Evolutionary conservation across 2,329 filamentous ascomycete genomes (phyloP), one percentile per base, ranked within the genome.

Genomic region (Neonectria faginata): DNA sequence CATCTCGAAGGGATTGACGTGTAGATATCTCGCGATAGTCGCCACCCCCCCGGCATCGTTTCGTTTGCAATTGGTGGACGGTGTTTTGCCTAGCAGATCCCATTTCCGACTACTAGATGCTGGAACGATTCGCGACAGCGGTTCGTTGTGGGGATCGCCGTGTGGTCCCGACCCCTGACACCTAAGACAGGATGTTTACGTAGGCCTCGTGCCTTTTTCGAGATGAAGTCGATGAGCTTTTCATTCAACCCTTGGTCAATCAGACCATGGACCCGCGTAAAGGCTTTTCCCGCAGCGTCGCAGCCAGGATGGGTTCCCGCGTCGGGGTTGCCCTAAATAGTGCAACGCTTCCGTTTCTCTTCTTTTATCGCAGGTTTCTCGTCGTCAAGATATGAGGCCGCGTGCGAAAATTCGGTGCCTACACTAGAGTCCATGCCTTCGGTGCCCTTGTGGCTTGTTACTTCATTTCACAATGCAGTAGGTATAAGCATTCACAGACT

Each of bases 111-210:
- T 36, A 31, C 31, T 6, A 36, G 33, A 36, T 10, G 36, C 36
- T 39, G 14, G 52, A 36, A 29, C 51, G 60, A 63, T 63, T 63
- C 60, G 55, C 55, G 60, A 63, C 44, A 14, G 18, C 22, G 14
- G 14, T 51, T 55, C 18, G 58, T 63, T 33, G 27, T n/a, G 18
- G 31, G 31, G 36, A 59, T 63, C 60, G 42, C 55, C 44, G 50
- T 25, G 25, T 29, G 41, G 29, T 3, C 8, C 10, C 16, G n/a
- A 16, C 48, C 39, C 60, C 29, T 53, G 55, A 25, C 33, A 63
- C 60, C 60, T 63, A 55, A 63, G 60, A 63, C 60, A 57, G 42
- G 42, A 55, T 36, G 60, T 44, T 63, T 63, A 55, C 60, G 60
- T 63, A 44, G 55, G 41, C 60, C 27, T 44, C 25, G 14, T 18